Base-by-base conservation (phyloP, 345 rosid species). In the Hypericum perforatum region DNA sequence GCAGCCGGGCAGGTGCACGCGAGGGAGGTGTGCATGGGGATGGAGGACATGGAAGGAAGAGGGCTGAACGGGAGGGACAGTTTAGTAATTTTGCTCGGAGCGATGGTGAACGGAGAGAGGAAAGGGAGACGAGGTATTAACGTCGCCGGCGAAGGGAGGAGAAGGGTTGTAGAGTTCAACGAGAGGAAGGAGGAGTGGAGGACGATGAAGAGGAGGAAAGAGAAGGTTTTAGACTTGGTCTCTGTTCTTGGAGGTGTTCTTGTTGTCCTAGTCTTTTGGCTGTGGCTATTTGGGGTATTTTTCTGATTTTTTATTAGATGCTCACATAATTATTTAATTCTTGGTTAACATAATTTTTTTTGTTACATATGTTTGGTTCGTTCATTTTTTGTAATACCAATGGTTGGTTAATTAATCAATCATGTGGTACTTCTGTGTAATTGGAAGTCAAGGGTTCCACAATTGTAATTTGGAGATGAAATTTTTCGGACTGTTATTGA, bases 31-130 rank as follows among this genome's bases (percentile, higher is more conserved):
- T 74, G 83, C 55, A 40, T 90, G 67, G 77, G 62, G 59, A 74
- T 77, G 62, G 85, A 82, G 78, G 95, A 86, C 70, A 76, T 80
- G 78, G 91, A 84, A 15, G 94, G 95, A 38, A 86, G 65, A 53
- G 63, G 58, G 11, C 32, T 90, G 77, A 77, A 9, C n/a, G 95
- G 97, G 54, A 62, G 38, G 77, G 89, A 81, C 0, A 75, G 89
- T 64, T 63, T 86, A 82, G 82, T 70, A 52, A 70, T 86, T 58
- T 59, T 86, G 37, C 50, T 55, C 11, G 72, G 58, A 42, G 77
- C 77, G 6, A 61, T 82, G 73, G 78, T 56, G 41, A 60, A 71
- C 0, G 74, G 75, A 9, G 72, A 66, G 68, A 63, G 85, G 55
- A 58, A 43, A 71, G 58, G 61, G 45, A 9, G 0, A 56, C 53